phyloP scores from a whole-genome alignment of 495 filamentous ascomycete genomes.

The Elasticomyces elasticus region DNA sequence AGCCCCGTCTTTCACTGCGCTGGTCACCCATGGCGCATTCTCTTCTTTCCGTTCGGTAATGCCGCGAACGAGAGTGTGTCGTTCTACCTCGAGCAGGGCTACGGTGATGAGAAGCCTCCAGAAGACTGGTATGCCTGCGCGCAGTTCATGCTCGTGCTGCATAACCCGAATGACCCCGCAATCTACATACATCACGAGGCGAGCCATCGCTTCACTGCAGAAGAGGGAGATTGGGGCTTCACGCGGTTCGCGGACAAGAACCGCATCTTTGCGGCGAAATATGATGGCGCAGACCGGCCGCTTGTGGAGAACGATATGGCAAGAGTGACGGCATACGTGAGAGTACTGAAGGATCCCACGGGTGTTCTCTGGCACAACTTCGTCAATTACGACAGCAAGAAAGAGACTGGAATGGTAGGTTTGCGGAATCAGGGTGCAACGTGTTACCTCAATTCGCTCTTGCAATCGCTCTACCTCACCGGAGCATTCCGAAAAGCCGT shows the following conservation, averaged over 20 bases:
- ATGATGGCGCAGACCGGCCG: conserved; percentile 55
- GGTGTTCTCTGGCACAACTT: conserved; percentile 99
- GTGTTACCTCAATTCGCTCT: conserved; percentile 93
- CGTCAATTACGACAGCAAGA: conserved; percentile 96
- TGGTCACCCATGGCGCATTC: conserved; percentile 84
- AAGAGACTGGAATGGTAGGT: conserved; percentile 94
- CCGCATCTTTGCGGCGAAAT: conserved; percentile 63
- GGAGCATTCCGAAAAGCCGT: conserved; percentile 96
- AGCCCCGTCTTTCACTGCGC: conserved; percentile 81
- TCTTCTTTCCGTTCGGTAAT: conserved; percentile 93
- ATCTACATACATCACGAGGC: conserved; percentile 60
- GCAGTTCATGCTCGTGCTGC: conserved; percentile 87
- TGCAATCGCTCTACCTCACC: conserved; percentile 96
- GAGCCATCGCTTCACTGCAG: conserved; percentile 85
- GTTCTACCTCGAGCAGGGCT: conserved; percentile 94
- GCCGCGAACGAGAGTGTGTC: conserved; percentile 74
- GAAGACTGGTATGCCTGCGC: conserved; percentile 95
- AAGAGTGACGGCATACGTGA: conserved; percentile 85
- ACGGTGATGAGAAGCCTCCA: conserved; percentile 53
- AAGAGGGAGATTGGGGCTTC: conserved; percentile 99
- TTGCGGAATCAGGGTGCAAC: conserved; percentile 96
- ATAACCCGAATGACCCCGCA: conserved; percentile 81
- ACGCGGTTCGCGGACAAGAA: conserved; percentile 82
- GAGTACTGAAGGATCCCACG: conserved; percentile 91
- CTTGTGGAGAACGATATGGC: conserved; percentile 80